A percentile compares a stretch with the other conserved stretches of the same genome.
Evolutionary conservation across 108 stramenopile genomes (phyloP).

Genomic region (Fistulifera pelliculosa): DNA sequence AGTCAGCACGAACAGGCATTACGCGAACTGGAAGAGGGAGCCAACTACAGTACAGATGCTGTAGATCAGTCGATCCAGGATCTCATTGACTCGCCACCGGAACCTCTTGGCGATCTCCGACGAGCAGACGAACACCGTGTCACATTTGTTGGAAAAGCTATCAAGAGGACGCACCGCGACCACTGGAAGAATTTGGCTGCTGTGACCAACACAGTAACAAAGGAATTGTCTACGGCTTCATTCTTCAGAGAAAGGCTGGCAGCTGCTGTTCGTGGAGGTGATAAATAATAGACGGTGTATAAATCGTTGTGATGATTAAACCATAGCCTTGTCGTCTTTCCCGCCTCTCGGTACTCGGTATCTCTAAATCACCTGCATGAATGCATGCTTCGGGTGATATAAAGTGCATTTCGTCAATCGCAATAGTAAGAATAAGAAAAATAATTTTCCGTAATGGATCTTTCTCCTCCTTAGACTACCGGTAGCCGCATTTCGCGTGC

Average conservation of each 20-base stretch:
- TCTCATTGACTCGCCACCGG: conserved; percentile 67
- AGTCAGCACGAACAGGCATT: conserved; percentile 27
- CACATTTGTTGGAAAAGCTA: conserved; percentile 63
- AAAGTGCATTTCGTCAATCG: too few species aligned
- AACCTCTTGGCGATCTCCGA: conserved; percentile 70
- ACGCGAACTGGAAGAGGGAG: conserved; percentile 29
- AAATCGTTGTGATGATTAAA: too few species aligned
- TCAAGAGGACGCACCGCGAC: conserved; percentile 42
- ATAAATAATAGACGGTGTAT: too few species aligned
- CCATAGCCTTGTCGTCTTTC: too few species aligned
- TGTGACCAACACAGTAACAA: conserved; percentile 21
- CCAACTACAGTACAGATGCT: conserved; percentile 5
- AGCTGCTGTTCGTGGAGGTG: too few species aligned
- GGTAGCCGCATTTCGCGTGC: too few species aligned
- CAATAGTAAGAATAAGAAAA: too few species aligned
- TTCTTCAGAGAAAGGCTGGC: conserved; percentile 18
- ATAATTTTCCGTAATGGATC: too few species aligned
- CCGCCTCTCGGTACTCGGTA: too few species aligned
- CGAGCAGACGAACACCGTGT: conserved; percentile 74
- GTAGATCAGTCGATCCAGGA: conserved; percentile 43
- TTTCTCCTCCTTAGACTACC: too few species aligned
- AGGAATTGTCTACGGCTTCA: conserved; percentile 10
- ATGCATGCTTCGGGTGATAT: too few species aligned
- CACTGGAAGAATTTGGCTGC: conserved; percentile 76
- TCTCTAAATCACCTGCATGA: too few species aligned